Conservation (phyloP, 306 rosid species). For the Castanopsis chinensis region DNA sequence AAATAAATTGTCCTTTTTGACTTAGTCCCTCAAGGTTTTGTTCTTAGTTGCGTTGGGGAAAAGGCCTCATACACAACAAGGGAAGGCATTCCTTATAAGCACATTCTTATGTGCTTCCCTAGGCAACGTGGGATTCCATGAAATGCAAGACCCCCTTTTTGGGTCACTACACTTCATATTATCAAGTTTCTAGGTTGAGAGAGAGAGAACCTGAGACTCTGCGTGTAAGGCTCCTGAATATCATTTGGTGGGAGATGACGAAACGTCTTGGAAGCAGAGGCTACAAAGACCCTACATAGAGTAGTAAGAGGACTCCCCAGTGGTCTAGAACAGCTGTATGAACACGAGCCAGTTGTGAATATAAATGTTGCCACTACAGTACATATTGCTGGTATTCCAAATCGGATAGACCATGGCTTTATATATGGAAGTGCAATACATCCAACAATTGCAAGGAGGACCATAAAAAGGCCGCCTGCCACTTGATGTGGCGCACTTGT, state of each 20-base stretch:
- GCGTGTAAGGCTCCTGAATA: neutral
- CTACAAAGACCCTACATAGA: slow-evolving; percentile 19
- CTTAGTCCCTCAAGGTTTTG: too few relatives aligned
- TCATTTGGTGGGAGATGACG: neutral
- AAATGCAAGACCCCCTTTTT: too few relatives aligned
- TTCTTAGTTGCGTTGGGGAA: too few relatives aligned
- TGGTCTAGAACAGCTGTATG: neutral
- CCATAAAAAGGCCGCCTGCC: neutral
- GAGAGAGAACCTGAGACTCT: slow-evolving; percentile 10
- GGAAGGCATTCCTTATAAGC: too few relatives aligned
- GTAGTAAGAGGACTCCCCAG: slow-evolving; percentile 28
- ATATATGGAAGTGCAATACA: slow-evolving; percentile 19
- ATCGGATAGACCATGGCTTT: slow-evolving; percentile 32
- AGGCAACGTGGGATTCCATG: too few relatives aligned
- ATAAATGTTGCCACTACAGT: slow-evolving; percentile 17
- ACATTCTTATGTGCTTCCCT: too few relatives aligned
- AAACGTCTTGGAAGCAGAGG: slow-evolving; percentile 24
- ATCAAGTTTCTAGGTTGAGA: neutral
- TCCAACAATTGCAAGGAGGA: slow-evolving; percentile 12
- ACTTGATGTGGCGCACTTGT: neutral
- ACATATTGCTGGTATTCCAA: slow-evolving; percentile 23
- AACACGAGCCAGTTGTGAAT: slow-evolving; percentile 22
- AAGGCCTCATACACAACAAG: too few relatives aligned
- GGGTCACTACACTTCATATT: too few relatives aligned
- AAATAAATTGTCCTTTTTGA: too few relatives aligned